These are phyloP conservation scores for Dalechampia spathulata DNA, from an alignment of 441 rosid species.

Conservation along the genomic window DNA sequence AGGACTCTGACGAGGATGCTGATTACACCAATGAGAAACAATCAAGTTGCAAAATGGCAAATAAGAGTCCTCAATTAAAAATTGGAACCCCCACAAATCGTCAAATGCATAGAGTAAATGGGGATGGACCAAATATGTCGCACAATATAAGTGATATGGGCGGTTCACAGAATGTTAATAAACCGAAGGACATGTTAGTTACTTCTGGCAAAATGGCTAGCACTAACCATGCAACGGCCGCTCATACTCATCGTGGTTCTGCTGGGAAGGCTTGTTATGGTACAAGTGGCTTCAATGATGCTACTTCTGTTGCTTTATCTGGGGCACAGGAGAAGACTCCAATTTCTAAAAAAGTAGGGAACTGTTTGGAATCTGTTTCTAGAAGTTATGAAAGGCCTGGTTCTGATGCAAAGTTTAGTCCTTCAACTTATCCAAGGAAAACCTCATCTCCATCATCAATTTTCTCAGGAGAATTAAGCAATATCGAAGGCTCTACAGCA, in stretches of 20 bases:
- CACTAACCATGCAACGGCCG: conserved; percentile 23
- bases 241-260: conserved; percentile 15
- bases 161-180: conserved; percentile 19
- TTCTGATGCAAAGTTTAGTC: conserved; percentile 23
- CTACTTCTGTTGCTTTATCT: conserved; percentile 18
- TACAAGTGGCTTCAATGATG: conserved; percentile 16
- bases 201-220: conserved; percentile 27
- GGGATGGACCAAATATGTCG: conserved; percentile 19
- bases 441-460: conserved; percentile 31
- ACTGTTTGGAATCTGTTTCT: conserved; percentile 23
- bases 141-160: conserved; percentile 18
- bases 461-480: conserved; percentile 28
- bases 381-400: conserved; percentile 27
- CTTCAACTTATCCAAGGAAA: conserved; percentile 45
- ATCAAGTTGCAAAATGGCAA: conserved; percentile 17
- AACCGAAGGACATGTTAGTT: conserved; percentile 20
- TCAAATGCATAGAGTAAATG: conserved; percentile 26
- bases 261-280: conserved; percentile 21
- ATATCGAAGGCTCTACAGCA: conserved; percentile 22
- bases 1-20: conserved; percentile 82
- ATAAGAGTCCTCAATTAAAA: conserved; percentile 43
- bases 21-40: conserved; percentile 35
- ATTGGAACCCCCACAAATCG: conserved; percentile 23
- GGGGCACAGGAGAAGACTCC: conserved; percentile 31
- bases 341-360: conserved; percentile 18